Percentiles rank a stretch among this genome's conserved stretches.
Conservation (phyloP, 768 basidiomycete genomes). For the Auricularia auricula-judae region DNA sequence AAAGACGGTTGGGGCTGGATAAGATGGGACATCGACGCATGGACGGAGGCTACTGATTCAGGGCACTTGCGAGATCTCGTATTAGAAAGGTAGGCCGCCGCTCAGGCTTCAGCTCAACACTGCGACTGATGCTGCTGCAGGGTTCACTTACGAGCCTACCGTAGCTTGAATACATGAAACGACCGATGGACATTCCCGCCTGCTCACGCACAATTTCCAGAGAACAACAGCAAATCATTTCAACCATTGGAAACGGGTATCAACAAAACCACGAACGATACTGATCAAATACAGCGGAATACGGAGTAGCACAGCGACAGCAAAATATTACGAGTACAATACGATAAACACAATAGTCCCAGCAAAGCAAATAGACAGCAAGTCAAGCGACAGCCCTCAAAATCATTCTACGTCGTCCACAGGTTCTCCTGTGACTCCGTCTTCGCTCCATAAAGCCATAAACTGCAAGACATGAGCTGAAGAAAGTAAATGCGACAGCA, state of each 20-base stretch:
- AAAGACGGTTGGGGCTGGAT: conserved; percentile 59
- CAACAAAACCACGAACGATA: too few relatives aligned
- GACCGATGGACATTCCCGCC: too few relatives aligned
- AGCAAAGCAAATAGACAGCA: too few relatives aligned
- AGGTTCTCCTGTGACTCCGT: conserved; percentile 41
- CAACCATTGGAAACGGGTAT: too few relatives aligned
- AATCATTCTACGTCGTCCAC: conserved; percentile 2
- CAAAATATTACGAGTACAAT: too few relatives aligned
- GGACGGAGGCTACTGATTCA: conserved; percentile 21
- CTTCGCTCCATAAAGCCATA: conserved; percentile 71
- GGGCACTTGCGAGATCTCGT: not conserved
- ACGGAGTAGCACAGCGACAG: too few relatives aligned
- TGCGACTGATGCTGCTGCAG: not conserved
- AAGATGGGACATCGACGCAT: conserved; percentile 45
- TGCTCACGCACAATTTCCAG: too few relatives aligned
- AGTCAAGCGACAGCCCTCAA: too few relatives aligned
- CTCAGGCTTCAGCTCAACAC: not conserved
- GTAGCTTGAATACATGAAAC: not conserved
- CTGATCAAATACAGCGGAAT: too few relatives aligned
- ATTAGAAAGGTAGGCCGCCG: not conserved
- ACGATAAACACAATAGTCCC: too few relatives aligned
- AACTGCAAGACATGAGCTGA: conserved; percentile 31
- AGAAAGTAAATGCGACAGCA: too few relatives aligned
- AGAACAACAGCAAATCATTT: too few relatives aligned
- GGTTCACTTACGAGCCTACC: not conserved